Conservation (phyloP, 306 rosid species). For the Prunus padus region DNA sequence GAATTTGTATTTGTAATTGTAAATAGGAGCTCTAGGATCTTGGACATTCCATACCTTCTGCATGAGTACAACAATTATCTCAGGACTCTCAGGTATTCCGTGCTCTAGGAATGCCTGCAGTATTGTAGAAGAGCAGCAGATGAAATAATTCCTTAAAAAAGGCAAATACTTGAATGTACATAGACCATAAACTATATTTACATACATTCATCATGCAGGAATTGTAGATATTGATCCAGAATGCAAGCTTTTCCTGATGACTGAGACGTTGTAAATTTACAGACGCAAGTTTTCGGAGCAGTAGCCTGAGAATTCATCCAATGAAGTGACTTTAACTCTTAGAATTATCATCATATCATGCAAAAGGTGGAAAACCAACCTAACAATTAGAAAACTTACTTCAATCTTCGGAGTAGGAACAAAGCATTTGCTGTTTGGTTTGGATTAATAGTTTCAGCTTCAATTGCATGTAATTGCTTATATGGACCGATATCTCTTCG, state of each 20-base stretch:
- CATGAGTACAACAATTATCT: conserved; percentile 67
- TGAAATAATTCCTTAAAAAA: not conserved
- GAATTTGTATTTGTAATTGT: not conserved
- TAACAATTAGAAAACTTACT: conserved; percentile 45
- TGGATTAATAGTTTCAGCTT: conserved; percentile 62
- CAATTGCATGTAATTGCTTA: conserved; percentile 43
- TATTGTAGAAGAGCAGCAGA: conserved; percentile 20
- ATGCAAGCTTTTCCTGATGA: conserved; percentile 93
- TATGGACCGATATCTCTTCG: conserved; percentile 71
- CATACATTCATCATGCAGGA: conserved; percentile 93
- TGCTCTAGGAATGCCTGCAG: conserved; percentile 75
- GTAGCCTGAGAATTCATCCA: conserved; percentile 54
- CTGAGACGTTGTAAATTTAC: conserved; percentile 63
- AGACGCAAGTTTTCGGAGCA: conserved; percentile 69
- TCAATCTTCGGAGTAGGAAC: conserved; percentile 69
- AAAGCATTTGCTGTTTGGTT: conserved; percentile 63
- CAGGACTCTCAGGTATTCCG: conserved; percentile 81
- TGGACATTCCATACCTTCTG: conserved; percentile 50
- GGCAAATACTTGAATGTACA: too few species aligned
- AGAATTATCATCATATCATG: not conserved
- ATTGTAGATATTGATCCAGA: conserved; percentile 94
- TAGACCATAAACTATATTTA: conserved; percentile 4
- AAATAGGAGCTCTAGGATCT: not conserved
- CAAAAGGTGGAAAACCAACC: conserved; percentile 2
- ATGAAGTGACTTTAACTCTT: conserved; percentile 16